phyloP scores from a whole-genome alignment of 2,329 filamentous ascomycete species.

The Botrytis paeoniae region DNA sequence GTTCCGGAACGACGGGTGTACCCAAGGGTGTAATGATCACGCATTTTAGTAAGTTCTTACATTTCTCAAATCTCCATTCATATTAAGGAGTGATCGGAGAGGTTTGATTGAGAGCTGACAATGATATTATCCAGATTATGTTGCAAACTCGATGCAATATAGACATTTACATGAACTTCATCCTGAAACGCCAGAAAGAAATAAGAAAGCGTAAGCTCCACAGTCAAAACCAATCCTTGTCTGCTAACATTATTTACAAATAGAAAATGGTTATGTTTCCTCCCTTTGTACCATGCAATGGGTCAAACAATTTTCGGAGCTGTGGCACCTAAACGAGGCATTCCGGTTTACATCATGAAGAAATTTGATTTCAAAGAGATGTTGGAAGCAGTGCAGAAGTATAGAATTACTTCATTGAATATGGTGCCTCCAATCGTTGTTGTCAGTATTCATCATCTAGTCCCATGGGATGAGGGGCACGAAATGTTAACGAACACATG shows the following conservation, averaged over 20 bases:
- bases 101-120: neutral
- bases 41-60: constrained; percentile 61
- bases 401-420: constrained; percentile 51
- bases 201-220: constrained; percentile 65
- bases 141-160: constrained; percentile 44
- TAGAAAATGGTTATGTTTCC: constrained; percentile 32
- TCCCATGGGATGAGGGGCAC: neutral
- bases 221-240: constrained; percentile 77
- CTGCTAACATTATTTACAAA: neutral
- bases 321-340: constrained; percentile 41
- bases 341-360: constrained; percentile 56
- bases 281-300: constrained; percentile 14
- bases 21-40: constrained; percentile 66
- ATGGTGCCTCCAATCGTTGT: constrained; percentile 58
- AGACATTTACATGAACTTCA: constrained; percentile 51
- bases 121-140: constrained; percentile 19
- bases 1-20: constrained; percentile 74
- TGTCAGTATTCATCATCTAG: constrained; percentile 35
- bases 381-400: constrained; percentile 39
- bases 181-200: constrained; percentile 60
- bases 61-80: too few relatives aligned
- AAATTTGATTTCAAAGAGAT: constrained; percentile 47
- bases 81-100: neutral
- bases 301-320: constrained; percentile 43
- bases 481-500: neutral